Evolutionary conservation across 176 grass and related monocot genomes (phyloP), one percentile per base, ranked within the genome.

Genomic region (Miscanthus lutarioriparius): DNA sequence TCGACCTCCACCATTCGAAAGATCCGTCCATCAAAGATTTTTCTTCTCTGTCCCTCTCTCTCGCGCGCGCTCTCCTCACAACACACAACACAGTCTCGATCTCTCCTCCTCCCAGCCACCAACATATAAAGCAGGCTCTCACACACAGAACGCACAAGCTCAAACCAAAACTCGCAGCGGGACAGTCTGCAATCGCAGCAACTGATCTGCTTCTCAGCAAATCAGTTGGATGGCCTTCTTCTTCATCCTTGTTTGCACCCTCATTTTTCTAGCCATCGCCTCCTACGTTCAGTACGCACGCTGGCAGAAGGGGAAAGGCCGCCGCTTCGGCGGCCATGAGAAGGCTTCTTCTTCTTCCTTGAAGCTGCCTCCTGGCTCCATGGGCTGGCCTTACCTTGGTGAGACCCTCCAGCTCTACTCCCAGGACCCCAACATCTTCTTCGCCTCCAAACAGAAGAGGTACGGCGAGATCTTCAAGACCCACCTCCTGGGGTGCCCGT

Each of bases 391-490:
- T 64, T 99, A 86, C 91, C 51, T 99, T 2, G 97, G 97, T 71
- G 97, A 99, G 90, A 99, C 97, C 65, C 84, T 96, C 33, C 91
- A 96, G 72, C 93, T 99, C 71, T 99, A 99, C 76, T 99, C 93
- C 23, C 90, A 96, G 58, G 88, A 99, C 81, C 97, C 97, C 41
- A 92, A 89, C 68, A n/a, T 86, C 67, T 99, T 99, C 91, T 96
- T 96, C 67, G 78, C 81, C 76, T 67, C 86, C 82, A 99, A 81
- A 76, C 89, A 92, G 75, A 96, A 91, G 76, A 92, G 93, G 47
- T 94, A 96, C 71, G 97, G 97, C 1, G 93, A 99, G 86, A 88
- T 99, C 70, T 99, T 99, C 74, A 99, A 99, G 91, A 94, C 96
- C 32, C 88, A 61, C 74, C 30, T 99, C 6, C 77, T 99, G 35